phyloP scores from a whole-genome alignment of 2,329 filamentous ascomycete genomes.

The Colletotrichum chlorophyti region DNA sequence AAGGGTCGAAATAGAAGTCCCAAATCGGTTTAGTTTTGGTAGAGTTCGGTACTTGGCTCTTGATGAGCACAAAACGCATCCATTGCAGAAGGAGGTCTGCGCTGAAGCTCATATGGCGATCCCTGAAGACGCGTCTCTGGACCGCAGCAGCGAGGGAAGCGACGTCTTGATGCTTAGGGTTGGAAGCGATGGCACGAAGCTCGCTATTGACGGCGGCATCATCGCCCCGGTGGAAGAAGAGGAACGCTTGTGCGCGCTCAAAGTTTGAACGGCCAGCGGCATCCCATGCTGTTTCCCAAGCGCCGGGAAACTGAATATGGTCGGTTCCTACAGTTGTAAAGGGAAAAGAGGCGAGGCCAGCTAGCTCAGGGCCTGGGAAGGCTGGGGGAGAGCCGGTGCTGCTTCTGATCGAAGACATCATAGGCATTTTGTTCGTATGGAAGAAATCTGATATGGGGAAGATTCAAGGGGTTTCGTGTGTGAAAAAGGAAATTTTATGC shows the following conservation, averaged over 20 bases:
- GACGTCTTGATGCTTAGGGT: slow-evolving; percentile 33
- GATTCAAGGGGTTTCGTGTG: too few relatives aligned
- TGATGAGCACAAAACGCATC: slow-evolving; percentile 42
- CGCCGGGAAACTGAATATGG: neutral
- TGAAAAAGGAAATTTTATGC: too few relatives aligned
- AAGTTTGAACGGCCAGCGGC: slow-evolving; percentile 31
- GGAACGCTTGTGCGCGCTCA: slow-evolving; percentile 40
- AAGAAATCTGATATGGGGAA: too few relatives aligned
- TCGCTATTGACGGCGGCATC: slow-evolving; percentile 32
- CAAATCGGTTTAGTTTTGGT: slow-evolving; percentile 34
- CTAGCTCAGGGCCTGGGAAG: neutral
- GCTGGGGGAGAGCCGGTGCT: neutral
- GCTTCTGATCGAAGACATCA: neutral
- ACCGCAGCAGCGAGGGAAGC: slow-evolving; percentile 36
- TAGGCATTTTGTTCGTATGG: neutral
- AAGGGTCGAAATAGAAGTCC: slow-evolving; percentile 44
- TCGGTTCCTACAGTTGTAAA: neutral
- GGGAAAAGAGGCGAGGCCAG: neutral
- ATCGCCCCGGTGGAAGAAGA: slow-evolving; percentile 37
- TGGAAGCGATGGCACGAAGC: slow-evolving; percentile 38
- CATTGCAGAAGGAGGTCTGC: slow-evolving; percentile 38
- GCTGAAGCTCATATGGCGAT: slow-evolving; percentile 37
- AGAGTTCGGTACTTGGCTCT: slow-evolving; percentile 33
- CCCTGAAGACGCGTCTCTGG: slow-evolving; percentile 34
- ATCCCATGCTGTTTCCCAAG: slow-evolving; percentile 13